These are phyloP conservation scores for Cutaneotrichosporon spelunceum DNA, from an alignment of 1,284 basidiomycete genomes.

Conservation along the genomic window DNA sequence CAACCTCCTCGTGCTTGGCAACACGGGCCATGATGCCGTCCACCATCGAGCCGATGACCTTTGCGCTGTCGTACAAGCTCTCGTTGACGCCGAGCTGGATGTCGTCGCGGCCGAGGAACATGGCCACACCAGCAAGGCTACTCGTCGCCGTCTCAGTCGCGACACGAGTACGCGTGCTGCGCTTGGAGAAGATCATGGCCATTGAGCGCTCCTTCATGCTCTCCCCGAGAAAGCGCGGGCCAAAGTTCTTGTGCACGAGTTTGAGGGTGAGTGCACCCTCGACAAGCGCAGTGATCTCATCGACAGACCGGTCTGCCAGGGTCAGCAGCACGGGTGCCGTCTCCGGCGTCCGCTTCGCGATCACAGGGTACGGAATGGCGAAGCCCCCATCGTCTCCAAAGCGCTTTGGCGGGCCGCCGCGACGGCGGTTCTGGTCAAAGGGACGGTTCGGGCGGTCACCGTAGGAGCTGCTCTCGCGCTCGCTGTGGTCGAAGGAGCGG, in stretches of 20 bases:
- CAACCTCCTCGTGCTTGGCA: constrained; percentile 84
- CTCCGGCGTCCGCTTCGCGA: neutral
- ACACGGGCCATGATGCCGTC: constrained; percentile 98
- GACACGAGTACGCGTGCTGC: constrained; percentile 87
- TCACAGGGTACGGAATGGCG: neutral
- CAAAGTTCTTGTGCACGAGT: constrained; percentile 31
- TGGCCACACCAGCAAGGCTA: constrained; percentile 78
- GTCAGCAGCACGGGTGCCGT: constrained; percentile 43
- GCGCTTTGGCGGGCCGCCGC: neutral
- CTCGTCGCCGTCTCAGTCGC: constrained; percentile 76
- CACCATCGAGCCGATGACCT: constrained; percentile 86
- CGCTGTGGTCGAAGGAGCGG: neutral
- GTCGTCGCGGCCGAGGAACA: constrained; percentile 88
- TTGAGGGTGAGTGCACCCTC: constrained; percentile 41
- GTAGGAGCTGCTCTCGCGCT: neutral
- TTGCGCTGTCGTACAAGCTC: constrained; percentile 73
- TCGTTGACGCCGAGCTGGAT: constrained; percentile 98
- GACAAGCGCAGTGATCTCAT: constrained; percentile 40
- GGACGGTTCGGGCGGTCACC: neutral
- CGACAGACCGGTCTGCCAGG: constrained; percentile 45
- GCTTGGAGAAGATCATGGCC: constrained; percentile 87
- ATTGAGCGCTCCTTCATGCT: constrained; percentile 75
- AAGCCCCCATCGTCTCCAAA: neutral
- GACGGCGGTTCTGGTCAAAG: neutral
- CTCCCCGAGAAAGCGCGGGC: constrained; percentile 38